These are phyloP conservation scores for Citrullus amarus DNA, from an alignment of 306 rosid genomes.

Conservation along the genomic window DNA sequence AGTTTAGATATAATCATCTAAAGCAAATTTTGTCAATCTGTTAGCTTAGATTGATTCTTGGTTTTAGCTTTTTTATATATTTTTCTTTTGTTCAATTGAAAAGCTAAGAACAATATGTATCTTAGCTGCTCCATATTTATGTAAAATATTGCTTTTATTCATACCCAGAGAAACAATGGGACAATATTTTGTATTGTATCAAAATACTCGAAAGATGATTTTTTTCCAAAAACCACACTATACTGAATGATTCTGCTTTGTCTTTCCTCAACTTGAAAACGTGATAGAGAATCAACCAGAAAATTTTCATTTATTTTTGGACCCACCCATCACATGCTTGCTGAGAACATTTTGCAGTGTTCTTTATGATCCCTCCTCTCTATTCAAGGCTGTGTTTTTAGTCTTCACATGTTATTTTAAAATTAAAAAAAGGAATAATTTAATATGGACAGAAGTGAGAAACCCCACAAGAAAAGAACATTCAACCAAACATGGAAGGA, in stretches of 20 bases:
- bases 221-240: neutral
- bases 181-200: neutral
- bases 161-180: neutral
- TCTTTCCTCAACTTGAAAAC: neutral
- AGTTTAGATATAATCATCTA: constrained; percentile 1
- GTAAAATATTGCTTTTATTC: constrained; percentile 1
- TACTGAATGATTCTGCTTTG: neutral
- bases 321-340: constrained; percentile 3
- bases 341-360: constrained; percentile 1
- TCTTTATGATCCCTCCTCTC: neutral
- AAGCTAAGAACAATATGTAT: neutral
- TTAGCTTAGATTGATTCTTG: constrained; percentile 7
- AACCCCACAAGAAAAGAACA: constrained; percentile 7
- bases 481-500: neutral
- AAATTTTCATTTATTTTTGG: neutral
- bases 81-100: neutral
- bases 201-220: neutral
- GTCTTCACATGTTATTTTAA: neutral
- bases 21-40: constrained; percentile 10
- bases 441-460: neutral
- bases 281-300: neutral
- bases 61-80: neutral
- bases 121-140: neutral
- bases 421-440: neutral
- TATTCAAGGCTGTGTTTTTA: neutral